Conservation (phyloP, 495 filamentous ascomycete genomes). For the Neurospora pannonica region DNA sequence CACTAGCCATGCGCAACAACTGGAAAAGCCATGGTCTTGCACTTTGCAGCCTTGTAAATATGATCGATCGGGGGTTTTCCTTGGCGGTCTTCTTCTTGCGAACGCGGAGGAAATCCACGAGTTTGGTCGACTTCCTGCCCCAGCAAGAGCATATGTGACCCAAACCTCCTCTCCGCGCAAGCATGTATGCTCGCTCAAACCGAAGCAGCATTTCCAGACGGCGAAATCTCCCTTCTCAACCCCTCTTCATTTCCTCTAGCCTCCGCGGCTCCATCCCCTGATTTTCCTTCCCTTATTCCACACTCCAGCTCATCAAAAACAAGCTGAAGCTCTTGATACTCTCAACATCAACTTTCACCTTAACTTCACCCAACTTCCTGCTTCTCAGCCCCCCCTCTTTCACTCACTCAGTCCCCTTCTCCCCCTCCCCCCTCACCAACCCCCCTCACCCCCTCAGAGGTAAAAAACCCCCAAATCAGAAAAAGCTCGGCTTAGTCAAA, state of each 20-base stretch:
- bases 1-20: not conserved
- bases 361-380: not conserved
- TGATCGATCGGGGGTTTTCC: no score
- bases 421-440: not conserved
- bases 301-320: not conserved
- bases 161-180: not conserved
- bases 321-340: not conserved
- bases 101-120: not conserved
- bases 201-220: not conserved
- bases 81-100: not conserved
- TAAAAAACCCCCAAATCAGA: slow-evolving; percentile 9
- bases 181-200: not conserved
- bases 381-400: not conserved
- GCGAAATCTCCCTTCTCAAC: not conserved
- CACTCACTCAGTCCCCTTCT: not conserved
- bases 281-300: not conserved
- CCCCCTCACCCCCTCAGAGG: not conserved
- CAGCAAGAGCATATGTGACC: not conserved
- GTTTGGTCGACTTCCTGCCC: not conserved
- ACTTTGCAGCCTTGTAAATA: not conserved
- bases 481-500: slow-evolving; percentile 45
- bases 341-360: no score
- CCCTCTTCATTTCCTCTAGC: not conserved
- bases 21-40: not conserved
- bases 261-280: not conserved